Conservation (phyloP, 768 basidiomycete species). For the Gyrodon lividus region DNA sequence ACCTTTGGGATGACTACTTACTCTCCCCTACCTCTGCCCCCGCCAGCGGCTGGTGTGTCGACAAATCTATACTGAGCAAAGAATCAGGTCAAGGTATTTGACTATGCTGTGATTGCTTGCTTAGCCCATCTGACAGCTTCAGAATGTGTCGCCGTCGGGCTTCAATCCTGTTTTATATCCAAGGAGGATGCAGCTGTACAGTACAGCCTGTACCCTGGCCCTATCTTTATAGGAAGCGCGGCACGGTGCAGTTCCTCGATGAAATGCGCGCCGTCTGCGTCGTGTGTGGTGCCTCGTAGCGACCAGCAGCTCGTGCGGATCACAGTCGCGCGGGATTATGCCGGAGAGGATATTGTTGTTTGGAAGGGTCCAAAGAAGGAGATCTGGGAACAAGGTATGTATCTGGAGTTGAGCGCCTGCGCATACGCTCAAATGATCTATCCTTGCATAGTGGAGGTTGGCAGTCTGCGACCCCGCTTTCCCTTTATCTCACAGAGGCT, state of each 20-base stretch:
- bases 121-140: conserved; percentile 5
- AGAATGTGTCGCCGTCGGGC: conserved; percentile 3
- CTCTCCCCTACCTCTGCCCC: conserved; percentile 11
- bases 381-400: conserved; percentile 63
- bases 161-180: conserved; percentile 46
- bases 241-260: conserved; percentile 41
- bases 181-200: conserved; percentile 25
- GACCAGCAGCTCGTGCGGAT: conserved; percentile 58
- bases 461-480: conserved; percentile 42
- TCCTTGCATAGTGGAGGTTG: conserved; percentile 47
- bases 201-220: conserved; percentile 59
- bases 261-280: conserved; percentile 37
- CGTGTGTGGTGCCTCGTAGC: conserved; percentile 54
- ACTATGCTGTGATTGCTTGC: background rate
- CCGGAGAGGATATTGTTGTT: conserved; percentile 45
- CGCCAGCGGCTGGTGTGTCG: conserved; percentile 63
- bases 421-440: background rate
- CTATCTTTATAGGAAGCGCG: conserved; percentile 38
- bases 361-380: conserved; percentile 74
- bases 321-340: conserved; percentile 31
- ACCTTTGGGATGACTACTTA: conserved; percentile 52
- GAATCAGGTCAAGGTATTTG: background rate
- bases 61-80: conserved; percentile 32
- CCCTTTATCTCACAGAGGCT: conserved; percentile 27
- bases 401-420: background rate